Conservation (phyloP, 2,329 filamentous ascomycete species). For the Talaromyces sp. region DNA sequence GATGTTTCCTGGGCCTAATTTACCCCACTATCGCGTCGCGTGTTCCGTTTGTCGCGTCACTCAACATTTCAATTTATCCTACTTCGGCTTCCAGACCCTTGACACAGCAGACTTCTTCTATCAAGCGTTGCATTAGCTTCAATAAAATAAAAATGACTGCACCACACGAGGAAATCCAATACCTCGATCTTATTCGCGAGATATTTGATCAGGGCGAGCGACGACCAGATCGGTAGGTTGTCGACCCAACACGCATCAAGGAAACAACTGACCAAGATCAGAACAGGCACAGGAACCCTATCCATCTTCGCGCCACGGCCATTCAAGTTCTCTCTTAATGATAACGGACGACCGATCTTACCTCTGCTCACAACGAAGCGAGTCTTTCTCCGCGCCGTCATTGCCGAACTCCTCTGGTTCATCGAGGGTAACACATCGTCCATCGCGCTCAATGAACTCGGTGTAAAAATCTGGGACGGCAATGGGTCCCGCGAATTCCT, state of each 20-base stretch:
- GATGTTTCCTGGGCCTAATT: too few relatives aligned
- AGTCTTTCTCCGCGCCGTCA: constrained; percentile 84
- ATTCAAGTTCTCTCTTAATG: constrained; percentile 74
- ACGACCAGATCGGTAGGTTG: constrained; percentile 71
- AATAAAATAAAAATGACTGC: neutral
- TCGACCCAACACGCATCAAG: neutral
- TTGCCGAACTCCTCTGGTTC: constrained; percentile 96
- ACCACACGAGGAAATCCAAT: constrained; percentile 85
- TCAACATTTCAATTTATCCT: neutral
- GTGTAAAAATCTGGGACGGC: constrained; percentile 97
- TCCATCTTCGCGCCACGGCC: constrained; percentile 84
- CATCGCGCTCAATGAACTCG: constrained; percentile 68
- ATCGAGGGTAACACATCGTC: constrained; percentile 80
- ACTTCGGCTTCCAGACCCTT: neutral
- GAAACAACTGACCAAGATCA: constrained; percentile 30
- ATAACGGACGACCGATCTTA: constrained; percentile 60
- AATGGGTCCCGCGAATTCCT: constrained; percentile 90
- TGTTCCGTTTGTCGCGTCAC: neutral
- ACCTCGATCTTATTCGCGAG: constrained; percentile 80
- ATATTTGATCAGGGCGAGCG: constrained; percentile 82
- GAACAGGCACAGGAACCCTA: constrained; percentile 88
- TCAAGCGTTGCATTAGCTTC: neutral
- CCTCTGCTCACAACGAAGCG: constrained; percentile 97
- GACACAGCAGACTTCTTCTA: neutral
- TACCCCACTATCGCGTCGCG: neutral